Base-by-base conservation (phyloP, 805 yeast species). In the Monosporozyma aerobia region DNA sequence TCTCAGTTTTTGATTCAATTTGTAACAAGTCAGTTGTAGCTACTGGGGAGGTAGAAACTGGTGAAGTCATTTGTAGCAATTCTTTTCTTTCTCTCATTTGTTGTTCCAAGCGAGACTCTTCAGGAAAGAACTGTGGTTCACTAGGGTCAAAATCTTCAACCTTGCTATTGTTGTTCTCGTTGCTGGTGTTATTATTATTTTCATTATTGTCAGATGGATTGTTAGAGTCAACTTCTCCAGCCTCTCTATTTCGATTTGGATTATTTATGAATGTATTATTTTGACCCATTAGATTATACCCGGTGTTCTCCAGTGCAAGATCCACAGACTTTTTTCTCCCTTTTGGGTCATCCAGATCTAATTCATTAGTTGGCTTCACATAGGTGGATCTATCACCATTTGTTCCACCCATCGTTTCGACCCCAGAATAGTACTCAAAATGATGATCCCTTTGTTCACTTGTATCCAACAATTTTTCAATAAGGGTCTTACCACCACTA, bases 361-460 rank as follows among this genome's bases (percentile, higher is more conserved):
- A 39, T 39, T 39, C 43, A 39, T 39, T 39, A 9, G 25, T 19
- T 19, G 25, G 43, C 5, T 19, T 19, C 3, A 39, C 43, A 14
- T 35, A 35, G 25, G 25, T 22, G 11, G 43, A 16, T 39, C 43
- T 39, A 16, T 39, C 25, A 39, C 43, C 43, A 39, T 39, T 39
- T 2, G 25, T 19, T 19, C 43, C 43, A 39, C 19, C 43, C 7
- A 39, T 16, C 2, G 54, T 39, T 25, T 74, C 76, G 13, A 90
- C 64, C 10, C 95, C 95, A 9, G 95, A 83, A 63, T 83, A 90
- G 65, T 87, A 90, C 65, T 90, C 97, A 66, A 83, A 90, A 67
- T 90, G 88, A 66, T 90, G 96, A 68, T 90, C 97, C 49, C 88
- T 78, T 64, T 83, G 90, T 66, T 90, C 98, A 47, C 88, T 80